Percentiles rank a stretch among this genome's conserved stretches.
Conservation (phyloP, 2,329 filamentous ascomycete genomes). For the Pestalotiopsis sp. region DNA sequence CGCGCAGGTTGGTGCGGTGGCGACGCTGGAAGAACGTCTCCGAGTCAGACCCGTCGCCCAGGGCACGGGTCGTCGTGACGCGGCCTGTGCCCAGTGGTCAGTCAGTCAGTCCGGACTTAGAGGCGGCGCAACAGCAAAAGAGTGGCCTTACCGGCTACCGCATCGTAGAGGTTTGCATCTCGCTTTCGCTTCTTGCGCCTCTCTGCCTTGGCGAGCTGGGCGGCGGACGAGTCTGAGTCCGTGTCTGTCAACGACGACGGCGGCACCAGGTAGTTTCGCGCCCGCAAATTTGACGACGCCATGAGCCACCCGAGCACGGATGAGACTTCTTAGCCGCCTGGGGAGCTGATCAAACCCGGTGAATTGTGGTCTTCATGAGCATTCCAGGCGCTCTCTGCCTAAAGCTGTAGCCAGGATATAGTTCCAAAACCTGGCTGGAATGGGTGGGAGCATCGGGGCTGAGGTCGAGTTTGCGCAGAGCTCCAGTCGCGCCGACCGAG, state of each 20-base stretch:
- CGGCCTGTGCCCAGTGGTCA: slow-evolving; percentile 30
- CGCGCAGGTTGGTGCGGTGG: slow-evolving; percentile 29
- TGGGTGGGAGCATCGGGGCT: no score
- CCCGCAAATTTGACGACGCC: slow-evolving; percentile 25
- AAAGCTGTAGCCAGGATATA: no score
- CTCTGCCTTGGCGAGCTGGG: slow-evolving; percentile 20
- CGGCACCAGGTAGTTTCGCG: slow-evolving; percentile 21
- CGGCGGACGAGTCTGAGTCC: slow-evolving; percentile 22
- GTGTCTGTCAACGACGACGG: slow-evolving; percentile 17
- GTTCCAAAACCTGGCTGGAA: no score
- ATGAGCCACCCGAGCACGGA: slow-evolving; percentile 20
- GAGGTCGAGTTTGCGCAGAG: no score
- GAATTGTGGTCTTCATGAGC: no score
- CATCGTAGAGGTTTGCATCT: slow-evolving; percentile 69
- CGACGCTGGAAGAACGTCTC: slow-evolving; percentile 16
- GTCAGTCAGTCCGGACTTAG: not conserved
- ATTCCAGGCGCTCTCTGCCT: no score
- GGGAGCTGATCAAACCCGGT: no score
- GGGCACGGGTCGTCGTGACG: slow-evolving; percentile 33
- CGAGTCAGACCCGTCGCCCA: slow-evolving; percentile 25
- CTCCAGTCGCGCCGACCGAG: not conserved
- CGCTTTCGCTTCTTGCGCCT: slow-evolving; percentile 26
- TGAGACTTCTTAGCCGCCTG: slow-evolving; percentile 11
- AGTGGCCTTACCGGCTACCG: slow-evolving; percentile 65
- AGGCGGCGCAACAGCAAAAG: not conserved